A percentile compares a stretch with the other conserved stretches of the same genome.
phyloP scores from a whole-genome alignment of 2,329 filamentous ascomycete genomes.

The Rugonectria rugulosa region DNA sequence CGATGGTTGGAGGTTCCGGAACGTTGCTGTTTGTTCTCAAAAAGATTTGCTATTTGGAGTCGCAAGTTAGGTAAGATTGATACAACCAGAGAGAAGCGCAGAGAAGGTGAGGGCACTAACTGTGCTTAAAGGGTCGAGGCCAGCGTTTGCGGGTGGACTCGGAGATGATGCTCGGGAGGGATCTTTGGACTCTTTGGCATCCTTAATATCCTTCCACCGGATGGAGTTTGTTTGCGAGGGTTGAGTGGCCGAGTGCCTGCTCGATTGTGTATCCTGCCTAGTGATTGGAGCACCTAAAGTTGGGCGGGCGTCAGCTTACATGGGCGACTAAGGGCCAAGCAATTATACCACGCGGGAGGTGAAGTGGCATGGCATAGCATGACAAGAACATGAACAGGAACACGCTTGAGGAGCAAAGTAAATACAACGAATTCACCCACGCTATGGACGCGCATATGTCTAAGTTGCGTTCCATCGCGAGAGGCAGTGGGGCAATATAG shows the following conservation, averaged over 20 bases:
- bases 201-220: constrained; percentile 46
- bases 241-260: constrained; percentile 39
- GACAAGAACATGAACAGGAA: too few relatives aligned
- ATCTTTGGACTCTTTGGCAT: constrained; percentile 43
- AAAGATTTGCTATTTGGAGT: constrained; percentile 47
- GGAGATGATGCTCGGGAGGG: constrained; percentile 37
- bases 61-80: background rate
- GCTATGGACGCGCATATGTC: constrained; percentile 3
- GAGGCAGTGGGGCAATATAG: constrained; percentile 2
- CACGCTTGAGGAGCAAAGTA: background rate
- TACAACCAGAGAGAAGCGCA: background rate
- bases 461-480: constrained; percentile 2
- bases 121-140: constrained; percentile 50
- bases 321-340: background rate
- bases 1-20: constrained; percentile 53
- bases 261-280: constrained; percentile 34
- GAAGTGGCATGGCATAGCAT: background rate
- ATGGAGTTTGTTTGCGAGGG: constrained; percentile 69
- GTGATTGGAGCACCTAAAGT: constrained; percentile 32
- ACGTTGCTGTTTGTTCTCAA: constrained; percentile 47
- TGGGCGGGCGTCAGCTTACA: constrained; percentile 38
- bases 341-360: background rate
- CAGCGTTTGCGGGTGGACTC: constrained; percentile 35
- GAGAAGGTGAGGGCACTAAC: constrained; percentile 34
- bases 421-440: background rate